Percentiles rank a stretch among this genome's conserved stretches.
Conservation (phyloP, 2,329 filamentous ascomycete species). For the Mollisiaceae sp. region DNA sequence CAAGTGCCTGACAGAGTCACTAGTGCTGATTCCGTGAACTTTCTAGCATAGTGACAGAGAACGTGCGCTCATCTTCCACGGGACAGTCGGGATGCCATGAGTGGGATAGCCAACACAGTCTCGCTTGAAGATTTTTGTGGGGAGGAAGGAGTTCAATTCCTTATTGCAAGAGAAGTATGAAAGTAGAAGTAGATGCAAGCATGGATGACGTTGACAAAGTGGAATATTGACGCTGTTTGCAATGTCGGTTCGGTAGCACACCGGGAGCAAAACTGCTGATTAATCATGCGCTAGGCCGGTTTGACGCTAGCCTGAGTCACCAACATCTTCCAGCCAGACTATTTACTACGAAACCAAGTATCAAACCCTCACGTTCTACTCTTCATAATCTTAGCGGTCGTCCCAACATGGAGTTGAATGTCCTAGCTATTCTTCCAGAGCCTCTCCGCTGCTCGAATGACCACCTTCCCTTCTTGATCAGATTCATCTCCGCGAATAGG, state of each 20-base stretch:
- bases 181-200: too few relatives aligned
- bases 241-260: too few relatives aligned
- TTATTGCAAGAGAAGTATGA: neutral
- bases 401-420: neutral
- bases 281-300: too few relatives aligned
- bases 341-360: neutral
- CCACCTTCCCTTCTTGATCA: neutral
- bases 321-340: neutral
- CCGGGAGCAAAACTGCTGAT: too few relatives aligned
- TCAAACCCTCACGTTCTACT: neutral
- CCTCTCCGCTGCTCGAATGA: neutral
- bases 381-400: neutral
- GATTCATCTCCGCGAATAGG: neutral
- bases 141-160: neutral
- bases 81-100: neutral
- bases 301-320: too few relatives aligned
- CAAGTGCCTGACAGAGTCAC: neutral
- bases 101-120: neutral
- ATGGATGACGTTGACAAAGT: too few relatives aligned
- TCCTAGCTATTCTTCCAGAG: neutral
- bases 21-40: constrained; percentile 3
- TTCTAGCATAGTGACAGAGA: neutral
- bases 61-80: neutral
- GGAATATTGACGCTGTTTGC: too few relatives aligned
- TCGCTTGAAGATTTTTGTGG: neutral